Conservation (phyloP, 2,329 filamentous ascomycete genomes). For the Cryoendolithus antarcticus region DNA sequence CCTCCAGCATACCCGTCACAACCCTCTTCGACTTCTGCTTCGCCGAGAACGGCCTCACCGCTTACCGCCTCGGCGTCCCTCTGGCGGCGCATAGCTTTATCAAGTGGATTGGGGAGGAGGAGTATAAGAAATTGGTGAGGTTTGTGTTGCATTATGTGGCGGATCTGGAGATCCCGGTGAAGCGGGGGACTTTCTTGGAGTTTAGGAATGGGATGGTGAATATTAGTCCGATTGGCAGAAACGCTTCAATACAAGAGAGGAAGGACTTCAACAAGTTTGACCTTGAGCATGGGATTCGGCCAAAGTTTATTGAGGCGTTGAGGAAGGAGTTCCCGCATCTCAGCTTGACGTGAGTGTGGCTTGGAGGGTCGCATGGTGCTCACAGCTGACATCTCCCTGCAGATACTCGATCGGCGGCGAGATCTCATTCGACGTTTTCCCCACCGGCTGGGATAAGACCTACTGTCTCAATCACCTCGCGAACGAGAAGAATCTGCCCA, state of each 20-base stretch:
- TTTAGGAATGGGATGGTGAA: constrained; percentile 91
- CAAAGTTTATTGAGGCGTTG: constrained; percentile 62
- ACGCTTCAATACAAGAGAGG: constrained; percentile 69
- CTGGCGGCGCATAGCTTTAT: constrained; percentile 80
- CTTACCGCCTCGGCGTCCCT: constrained; percentile 67
- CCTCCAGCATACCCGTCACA: constrained; percentile 55
- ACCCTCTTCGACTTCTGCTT: constrained; percentile 96
- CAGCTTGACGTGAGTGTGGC: constrained; percentile 60
- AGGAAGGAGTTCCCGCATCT: constrained; percentile 72
- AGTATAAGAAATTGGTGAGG: constrained; percentile 66
- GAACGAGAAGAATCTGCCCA: constrained; percentile 50
- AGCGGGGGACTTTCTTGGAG: constrained; percentile 75
- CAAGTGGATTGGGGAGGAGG: constrained; percentile 73
- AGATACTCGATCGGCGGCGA: constrained; percentile 92
- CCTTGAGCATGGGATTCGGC: constrained; percentile 60
- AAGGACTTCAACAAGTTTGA: constrained; percentile 75
- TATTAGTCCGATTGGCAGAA: constrained; percentile 71
- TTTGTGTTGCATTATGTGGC: constrained; percentile 74
- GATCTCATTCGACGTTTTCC: constrained; percentile 98
- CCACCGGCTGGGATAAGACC: constrained; percentile 94
- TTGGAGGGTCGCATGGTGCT: too few species aligned
- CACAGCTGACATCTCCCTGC: not conserved
- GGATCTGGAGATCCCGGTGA: constrained; percentile 71
- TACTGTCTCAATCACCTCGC: constrained; percentile 87
- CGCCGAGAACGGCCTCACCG: constrained; percentile 88